Percentiles rank a stretch among this genome's conserved stretches.
phyloP scores from a whole-genome alignment of 2,329 filamentous ascomycete species.

The Aureobasidium lini region DNA sequence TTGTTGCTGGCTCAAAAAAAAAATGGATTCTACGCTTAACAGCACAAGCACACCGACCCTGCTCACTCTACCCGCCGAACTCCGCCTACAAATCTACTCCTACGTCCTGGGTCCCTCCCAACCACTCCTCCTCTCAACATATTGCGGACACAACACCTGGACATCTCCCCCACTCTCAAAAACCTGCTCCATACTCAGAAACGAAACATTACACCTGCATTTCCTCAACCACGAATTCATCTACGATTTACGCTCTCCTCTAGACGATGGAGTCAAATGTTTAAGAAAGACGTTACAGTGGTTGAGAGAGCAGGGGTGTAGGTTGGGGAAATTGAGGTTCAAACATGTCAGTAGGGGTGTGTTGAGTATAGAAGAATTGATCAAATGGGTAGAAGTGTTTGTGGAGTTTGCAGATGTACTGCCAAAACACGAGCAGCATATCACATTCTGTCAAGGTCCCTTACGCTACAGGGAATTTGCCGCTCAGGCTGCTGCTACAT shows the following conservation, averaged over 20 bases:
- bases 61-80: neutral
- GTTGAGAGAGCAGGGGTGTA: neutral
- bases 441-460: neutral
- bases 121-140: neutral
- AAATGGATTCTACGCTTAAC: neutral
- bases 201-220: neutral
- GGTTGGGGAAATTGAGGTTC: neutral
- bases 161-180: neutral
- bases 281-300: neutral
- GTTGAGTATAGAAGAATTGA: neutral
- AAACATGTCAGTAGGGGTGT: neutral
- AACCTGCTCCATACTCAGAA: neutral
- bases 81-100: constrained; percentile 1
- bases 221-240: neutral
- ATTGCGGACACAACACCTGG: neutral
- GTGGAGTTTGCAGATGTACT: neutral
- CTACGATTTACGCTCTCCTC: neutral
- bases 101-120: neutral
- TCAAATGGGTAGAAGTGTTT: neutral
- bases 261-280: neutral
- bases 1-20: neutral
- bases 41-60: neutral
- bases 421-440: neutral
- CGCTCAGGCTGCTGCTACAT: neutral
- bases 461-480: neutral